Evolutionary conservation across 371 early-diverging fungal genomes (phyloP), one percentile per base, ranked within the genome.

Genomic region (Cokeromyces recurvatus): DNA sequence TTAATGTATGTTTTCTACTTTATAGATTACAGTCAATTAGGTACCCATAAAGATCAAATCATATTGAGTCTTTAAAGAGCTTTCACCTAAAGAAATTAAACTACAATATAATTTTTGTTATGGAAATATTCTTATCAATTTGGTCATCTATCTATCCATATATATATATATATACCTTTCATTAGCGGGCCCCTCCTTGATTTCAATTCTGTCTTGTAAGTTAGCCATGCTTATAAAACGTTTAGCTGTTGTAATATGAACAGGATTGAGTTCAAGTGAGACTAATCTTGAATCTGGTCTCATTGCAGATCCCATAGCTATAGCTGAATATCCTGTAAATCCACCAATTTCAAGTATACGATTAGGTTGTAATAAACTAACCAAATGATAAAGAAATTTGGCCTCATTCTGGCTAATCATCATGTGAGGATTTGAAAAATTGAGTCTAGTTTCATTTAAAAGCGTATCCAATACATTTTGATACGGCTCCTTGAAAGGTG

Each of bases 281-380:
- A 73, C 41, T 4, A 84, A 31, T 2, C 22, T 56, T 3, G 51
- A 54, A 2, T 51, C 48, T 0, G 48, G 23, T 9, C 46, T 20
- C 35, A 81, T 47, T 1, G 77, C 82, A 15, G 79, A 74, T 4
- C 77, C 82, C 72, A 85, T 74, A n/a, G 76, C 77, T 43, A 82
- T 59, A 5, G 82, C 72, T 4, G 74, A 71, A 39, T 59, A 76
- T 1, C 85, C 85, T 15, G 81, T 79, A 47, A 81, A 82, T 14
- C 77, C 75, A 9, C 85, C 85, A 38, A 85, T 64, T 37, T 85
- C 85, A 0, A 85, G 59, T 0, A 81, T 61, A 0, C 31, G 37
- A 1, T 35, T 21, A 1, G 79, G 71, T 15, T 62, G 46, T 8
- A 68, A 56, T 15, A 81, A 38, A 2, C 55, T 32, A 7, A 70